These are phyloP conservation scores for Agaricales sp. DNA, from an alignment of 1,284 basidiomycete species.

Conservation along the genomic window DNA sequence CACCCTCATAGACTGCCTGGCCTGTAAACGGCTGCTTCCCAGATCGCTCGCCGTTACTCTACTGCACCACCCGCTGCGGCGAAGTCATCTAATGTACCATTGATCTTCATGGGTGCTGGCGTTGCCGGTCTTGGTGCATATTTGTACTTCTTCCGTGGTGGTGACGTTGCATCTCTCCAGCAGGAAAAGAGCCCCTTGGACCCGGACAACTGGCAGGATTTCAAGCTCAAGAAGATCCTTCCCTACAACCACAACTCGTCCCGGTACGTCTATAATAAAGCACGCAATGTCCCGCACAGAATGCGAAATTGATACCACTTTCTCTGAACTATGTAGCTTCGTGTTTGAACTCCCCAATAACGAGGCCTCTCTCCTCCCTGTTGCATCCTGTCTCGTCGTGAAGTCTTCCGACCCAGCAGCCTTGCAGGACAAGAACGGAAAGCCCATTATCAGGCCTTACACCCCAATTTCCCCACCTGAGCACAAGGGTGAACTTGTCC, in stretches of 20 bases:
- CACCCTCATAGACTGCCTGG: too few species aligned
- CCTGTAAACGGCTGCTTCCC: too few species aligned
- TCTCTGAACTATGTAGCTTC: slow-evolving; percentile 36
- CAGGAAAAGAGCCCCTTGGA: slow-evolving; percentile 60
- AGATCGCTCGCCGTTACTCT: slow-evolving; percentile 24
- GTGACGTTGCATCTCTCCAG: slow-evolving; percentile 22
- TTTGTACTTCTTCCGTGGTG: slow-evolving; percentile 29
- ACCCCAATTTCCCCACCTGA: slow-evolving; percentile 75
- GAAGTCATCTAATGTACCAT: slow-evolving; percentile 37
- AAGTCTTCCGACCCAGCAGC: slow-evolving; percentile 49
- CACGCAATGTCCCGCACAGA: neutral
- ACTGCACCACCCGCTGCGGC: slow-evolving; percentile 32
- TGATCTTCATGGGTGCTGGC: slow-evolving; percentile 40
- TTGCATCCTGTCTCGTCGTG: slow-evolving; percentile 63
- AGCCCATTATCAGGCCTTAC: slow-evolving; percentile 83
- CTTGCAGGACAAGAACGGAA: slow-evolving; percentile 73
- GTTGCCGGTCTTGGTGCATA: slow-evolving; percentile 41
- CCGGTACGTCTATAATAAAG: slow-evolving; percentile 45
- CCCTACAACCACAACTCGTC: slow-evolving; percentile 92
- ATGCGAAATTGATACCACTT: too few species aligned
- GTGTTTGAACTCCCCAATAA: slow-evolving; percentile 81
- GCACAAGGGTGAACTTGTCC: slow-evolving; percentile 61
- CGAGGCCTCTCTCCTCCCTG: slow-evolving; percentile 68
- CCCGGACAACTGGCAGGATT: slow-evolving; percentile 64
- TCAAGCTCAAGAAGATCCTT: slow-evolving; percentile 77